A percentile compares a stretch with the other conserved stretches of the same genome.
phyloP scores from a whole-genome alignment of 2,329 filamentous ascomycete genomes.

The Fusarium stilboides region DNA sequence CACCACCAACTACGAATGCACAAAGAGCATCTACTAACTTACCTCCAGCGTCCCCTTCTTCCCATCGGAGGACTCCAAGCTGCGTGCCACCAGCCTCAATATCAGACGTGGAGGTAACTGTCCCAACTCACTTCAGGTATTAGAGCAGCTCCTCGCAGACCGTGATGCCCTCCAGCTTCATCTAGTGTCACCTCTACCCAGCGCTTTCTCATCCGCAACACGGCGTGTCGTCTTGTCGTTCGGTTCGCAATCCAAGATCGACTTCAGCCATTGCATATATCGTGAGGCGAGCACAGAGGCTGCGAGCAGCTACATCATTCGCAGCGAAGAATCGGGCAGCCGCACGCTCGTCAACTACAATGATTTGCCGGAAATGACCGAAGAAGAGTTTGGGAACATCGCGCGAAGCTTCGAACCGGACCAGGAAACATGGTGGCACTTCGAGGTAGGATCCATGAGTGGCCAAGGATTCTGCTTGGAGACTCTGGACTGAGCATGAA shows the following conservation, averaged over 20 bases:
- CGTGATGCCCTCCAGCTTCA: slow-evolving; percentile 54
- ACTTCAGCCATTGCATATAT: slow-evolving; percentile 72
- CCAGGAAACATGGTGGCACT: slow-evolving; percentile 76
- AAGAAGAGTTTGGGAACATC: slow-evolving; percentile 69
- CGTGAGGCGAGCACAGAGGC: slow-evolving; percentile 68
- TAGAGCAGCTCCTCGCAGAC: slow-evolving; percentile 72
- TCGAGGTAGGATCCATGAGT: slow-evolving; percentile 68
- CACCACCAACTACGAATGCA: slow-evolving; percentile 18
- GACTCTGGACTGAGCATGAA: slow-evolving; percentile 33
- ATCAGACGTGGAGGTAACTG: slow-evolving; percentile 80
- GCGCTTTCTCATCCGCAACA: slow-evolving; percentile 64
- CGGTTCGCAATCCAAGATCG: slow-evolving; percentile 58
- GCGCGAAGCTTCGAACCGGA: slow-evolving; percentile 57
- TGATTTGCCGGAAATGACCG: slow-evolving; percentile 76
- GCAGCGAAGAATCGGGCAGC: slow-evolving; percentile 70
- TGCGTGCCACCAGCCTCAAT: slow-evolving; percentile 73
- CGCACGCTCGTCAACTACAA: slow-evolving; percentile 81
- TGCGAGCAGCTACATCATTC: slow-evolving; percentile 79
- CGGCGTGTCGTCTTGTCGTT: slow-evolving; percentile 70
- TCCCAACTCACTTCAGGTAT: slow-evolving; percentile 79
- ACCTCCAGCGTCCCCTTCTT: slow-evolving; percentile 73
- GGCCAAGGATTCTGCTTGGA: slow-evolving; percentile 1
- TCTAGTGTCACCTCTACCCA: slow-evolving; percentile 70
- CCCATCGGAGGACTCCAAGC: slow-evolving; percentile 79
- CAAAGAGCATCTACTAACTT: slow-evolving; percentile 28